phyloP scores from a whole-genome alignment of 2,329 filamentous ascomycete species.

The Microdochium nivale region DNA sequence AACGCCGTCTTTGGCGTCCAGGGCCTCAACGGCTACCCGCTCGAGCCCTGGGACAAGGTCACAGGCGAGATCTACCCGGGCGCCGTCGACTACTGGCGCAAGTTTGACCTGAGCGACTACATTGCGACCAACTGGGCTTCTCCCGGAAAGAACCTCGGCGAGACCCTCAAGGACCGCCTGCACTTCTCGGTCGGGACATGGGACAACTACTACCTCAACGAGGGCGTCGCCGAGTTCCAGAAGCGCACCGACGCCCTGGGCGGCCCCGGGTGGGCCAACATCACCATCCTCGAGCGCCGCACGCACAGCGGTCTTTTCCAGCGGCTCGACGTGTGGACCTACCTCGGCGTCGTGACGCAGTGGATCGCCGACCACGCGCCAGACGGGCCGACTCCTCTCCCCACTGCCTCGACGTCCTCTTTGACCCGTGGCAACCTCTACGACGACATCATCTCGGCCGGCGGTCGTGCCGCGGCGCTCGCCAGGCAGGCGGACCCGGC shows the following conservation, averaged over 20 bases:
- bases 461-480: conserved; percentile 9
- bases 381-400: conserved; percentile 7
- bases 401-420: background rate
- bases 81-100: conserved; percentile 10
- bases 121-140: conserved; percentile 8
- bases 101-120: conserved; percentile 9
- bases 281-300: conserved; percentile 8
- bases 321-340: conserved; percentile 9
- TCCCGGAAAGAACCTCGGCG: conserved; percentile 7
- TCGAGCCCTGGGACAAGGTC: conserved; percentile 15
- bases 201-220: conserved; percentile 13
- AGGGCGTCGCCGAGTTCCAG: conserved; percentile 9
- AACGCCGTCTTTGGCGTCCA: conserved; percentile 13
- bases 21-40: conserved; percentile 10
- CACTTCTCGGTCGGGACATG: conserved; percentile 12
- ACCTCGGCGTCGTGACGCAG: conserved; percentile 8
- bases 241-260: conserved; percentile 7
- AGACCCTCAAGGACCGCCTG: conserved; percentile 8
- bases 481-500: conserved; percentile 5
- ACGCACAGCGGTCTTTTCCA: conserved; percentile 12
- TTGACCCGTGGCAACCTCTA: conserved; percentile 8
- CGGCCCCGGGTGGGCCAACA: conserved; percentile 11
- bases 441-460: conserved; percentile 6
- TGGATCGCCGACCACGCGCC: conserved; percentile 10
- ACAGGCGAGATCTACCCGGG: conserved; percentile 12